Percentiles rank a stretch among this genome's conserved stretches.
phyloP scores from a whole-genome alignment of 1,139 yeast genomes.

The Blastobotrys apis region DNA sequence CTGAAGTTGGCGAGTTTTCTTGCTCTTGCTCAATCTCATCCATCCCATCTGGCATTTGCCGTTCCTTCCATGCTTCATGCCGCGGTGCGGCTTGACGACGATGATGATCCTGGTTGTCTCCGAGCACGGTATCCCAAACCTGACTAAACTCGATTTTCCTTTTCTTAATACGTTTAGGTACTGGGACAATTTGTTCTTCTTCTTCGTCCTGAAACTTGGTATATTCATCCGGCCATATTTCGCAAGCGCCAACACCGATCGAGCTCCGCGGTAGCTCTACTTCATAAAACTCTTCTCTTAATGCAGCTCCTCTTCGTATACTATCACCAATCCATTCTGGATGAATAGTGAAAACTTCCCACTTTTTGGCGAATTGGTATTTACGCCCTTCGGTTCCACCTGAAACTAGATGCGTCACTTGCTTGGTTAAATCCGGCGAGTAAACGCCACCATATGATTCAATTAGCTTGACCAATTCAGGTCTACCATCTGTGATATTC shows the following conservation, averaged over 20 bases:
- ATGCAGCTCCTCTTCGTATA: conserved; percentile 53
- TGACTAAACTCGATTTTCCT: conserved; percentile 19
- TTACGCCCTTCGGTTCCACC: conserved; percentile 55
- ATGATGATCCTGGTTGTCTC: conserved; percentile 1
- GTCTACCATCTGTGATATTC: conserved; percentile 39
- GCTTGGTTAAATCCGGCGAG: conserved; percentile 52
- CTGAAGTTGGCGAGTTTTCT: neutral
- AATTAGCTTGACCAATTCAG: conserved; percentile 41
- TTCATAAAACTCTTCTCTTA: conserved; percentile 48
- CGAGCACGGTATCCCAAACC: conserved; percentile 27
- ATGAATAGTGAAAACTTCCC: conserved; percentile 67
- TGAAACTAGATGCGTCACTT: conserved; percentile 46
- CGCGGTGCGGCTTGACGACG: neutral
- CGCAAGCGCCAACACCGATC: conserved; percentile 50
- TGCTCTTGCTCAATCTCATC: conserved; percentile 4
- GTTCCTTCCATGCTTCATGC: conserved; percentile 1
- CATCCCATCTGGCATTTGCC: conserved; percentile 1
- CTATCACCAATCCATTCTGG: conserved; percentile 74
- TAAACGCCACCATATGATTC: conserved; percentile 55
- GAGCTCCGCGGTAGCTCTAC: conserved; percentile 34
- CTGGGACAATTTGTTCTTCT: neutral
- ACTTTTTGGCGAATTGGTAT: conserved; percentile 57
- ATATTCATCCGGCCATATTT: conserved; percentile 37
- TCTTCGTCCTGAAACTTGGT: conserved; percentile 14
- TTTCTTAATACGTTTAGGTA: conserved; percentile 15